A percentile compares a stretch with the other conserved stretches of the same genome.
These are phyloP conservation scores for Artemisia argyi DNA, from an alignment of 129 eudicot genomes.

Conservation along the genomic window DNA sequence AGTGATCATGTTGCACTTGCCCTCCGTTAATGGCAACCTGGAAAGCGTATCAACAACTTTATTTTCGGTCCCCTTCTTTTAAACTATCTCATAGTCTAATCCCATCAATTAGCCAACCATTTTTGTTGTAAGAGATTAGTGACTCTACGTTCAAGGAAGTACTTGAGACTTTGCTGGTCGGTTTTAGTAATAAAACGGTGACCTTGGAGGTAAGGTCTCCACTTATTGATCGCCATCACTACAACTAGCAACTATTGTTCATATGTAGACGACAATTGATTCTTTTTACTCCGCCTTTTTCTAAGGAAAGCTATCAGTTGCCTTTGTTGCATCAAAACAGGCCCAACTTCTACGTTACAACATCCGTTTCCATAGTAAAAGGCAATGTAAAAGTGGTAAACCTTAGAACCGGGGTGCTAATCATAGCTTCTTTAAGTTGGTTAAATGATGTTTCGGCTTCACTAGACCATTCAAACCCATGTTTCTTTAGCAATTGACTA, in stretches of 20 bases:
- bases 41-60: neutral
- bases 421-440: neutral
- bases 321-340: neutral
- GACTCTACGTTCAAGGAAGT: neutral
- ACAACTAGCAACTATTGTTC: neutral
- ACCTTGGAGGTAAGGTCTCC: neutral
- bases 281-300: neutral
- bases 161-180: neutral
- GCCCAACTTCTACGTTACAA: neutral
- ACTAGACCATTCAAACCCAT: neutral
- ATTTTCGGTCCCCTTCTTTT: neutral
- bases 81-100: neutral
- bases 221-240: neutral
- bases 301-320: neutral
- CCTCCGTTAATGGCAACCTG: neutral
- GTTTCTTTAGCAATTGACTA: neutral
- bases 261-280: neutral
- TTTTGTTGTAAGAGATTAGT: neutral
- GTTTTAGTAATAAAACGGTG: neutral
- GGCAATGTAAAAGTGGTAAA: neutral
- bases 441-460: neutral
- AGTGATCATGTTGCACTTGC: neutral
- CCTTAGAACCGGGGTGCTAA: neutral
- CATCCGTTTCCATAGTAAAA: neutral
- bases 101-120: neutral